Evolutionary conservation across 306 rosid genomes (phyloP).

Genomic region (Mimosa pudica): DNA sequence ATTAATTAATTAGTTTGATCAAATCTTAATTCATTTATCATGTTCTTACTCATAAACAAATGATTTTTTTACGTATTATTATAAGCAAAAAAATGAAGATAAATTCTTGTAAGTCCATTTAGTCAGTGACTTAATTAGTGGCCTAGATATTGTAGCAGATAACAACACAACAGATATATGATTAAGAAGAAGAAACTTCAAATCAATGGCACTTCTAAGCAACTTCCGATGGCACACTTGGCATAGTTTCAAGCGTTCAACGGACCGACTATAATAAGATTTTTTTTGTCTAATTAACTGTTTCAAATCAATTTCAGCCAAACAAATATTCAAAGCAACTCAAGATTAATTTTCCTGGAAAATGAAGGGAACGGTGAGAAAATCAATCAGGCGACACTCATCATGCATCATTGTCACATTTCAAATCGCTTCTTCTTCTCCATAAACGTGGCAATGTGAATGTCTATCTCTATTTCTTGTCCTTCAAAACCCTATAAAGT

Average conservation of each 20-base stretch:
- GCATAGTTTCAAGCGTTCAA: conserved; percentile 30
- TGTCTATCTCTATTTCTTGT: background rate
- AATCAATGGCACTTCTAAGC: background rate
- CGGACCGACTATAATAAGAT: conserved; percentile 14
- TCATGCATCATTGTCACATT: background rate
- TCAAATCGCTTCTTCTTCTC: background rate
- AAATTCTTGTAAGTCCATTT: background rate
- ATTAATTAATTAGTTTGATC: background rate
- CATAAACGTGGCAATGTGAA: conserved; percentile 42
- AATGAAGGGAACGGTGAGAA: conserved; percentile 7
- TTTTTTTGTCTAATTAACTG: background rate
- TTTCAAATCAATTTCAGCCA: conserved; percentile 10
- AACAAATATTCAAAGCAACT: background rate
- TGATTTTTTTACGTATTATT: background rate
- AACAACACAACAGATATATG: background rate
- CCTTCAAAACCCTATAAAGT: conserved; percentile 40
- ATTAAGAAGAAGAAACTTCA: background rate
- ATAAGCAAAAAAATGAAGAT: background rate
- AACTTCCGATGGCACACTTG: conserved; percentile 32
- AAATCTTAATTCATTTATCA: background rate
- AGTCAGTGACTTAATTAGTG: background rate
- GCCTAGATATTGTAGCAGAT: background rate
- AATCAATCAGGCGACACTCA: background rate
- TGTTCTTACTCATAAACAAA: background rate
- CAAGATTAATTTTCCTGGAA: conserved; percentile 16